Conservation (phyloP, 2,329 filamentous ascomycete genomes). For the Aspergillus carbonarius region DNA sequence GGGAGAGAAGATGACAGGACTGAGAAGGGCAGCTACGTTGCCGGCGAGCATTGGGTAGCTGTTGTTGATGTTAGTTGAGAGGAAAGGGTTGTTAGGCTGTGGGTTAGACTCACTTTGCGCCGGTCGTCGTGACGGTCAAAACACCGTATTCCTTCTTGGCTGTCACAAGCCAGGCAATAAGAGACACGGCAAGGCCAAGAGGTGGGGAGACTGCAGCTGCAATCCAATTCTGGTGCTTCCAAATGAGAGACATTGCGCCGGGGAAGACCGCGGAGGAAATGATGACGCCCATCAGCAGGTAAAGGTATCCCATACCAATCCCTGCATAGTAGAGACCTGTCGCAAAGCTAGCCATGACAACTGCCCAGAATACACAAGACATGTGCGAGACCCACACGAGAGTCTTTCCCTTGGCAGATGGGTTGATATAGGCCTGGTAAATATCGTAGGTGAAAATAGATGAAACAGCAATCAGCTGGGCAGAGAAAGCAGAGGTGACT, state of each 20-base stretch:
- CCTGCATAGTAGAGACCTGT: slow-evolving; percentile 72
- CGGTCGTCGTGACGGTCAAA: slow-evolving; percentile 72
- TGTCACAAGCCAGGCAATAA: slow-evolving; percentile 77
- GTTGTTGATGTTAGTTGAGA: neutral
- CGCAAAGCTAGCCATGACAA: slow-evolving; percentile 75
- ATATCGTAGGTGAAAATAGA: slow-evolving; percentile 87
- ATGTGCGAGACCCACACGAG: slow-evolving; percentile 79
- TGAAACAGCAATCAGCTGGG: slow-evolving; percentile 82
- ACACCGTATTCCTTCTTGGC: slow-evolving; percentile 67
- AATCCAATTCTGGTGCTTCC: slow-evolving; percentile 75
- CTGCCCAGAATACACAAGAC: slow-evolving; percentile 70
- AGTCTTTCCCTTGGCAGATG: slow-evolving; percentile 68
- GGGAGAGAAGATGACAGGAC: slow-evolving; percentile 72
- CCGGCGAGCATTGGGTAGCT: slow-evolving; percentile 79
- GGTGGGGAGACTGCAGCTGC: slow-evolving; percentile 70
- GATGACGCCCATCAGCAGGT: slow-evolving; percentile 88
- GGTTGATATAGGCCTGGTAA: slow-evolving; percentile 84
- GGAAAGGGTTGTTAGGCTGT: neutral
- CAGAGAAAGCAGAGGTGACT: slow-evolving; percentile 78
- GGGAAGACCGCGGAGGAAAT: slow-evolving; percentile 84
- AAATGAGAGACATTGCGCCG: slow-evolving; percentile 75
- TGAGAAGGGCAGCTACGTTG: slow-evolving; percentile 78
- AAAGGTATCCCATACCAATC: slow-evolving; percentile 85
- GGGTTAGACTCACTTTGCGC: slow-evolving; percentile 59
- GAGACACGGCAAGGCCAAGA: slow-evolving; percentile 65